Evolutionary conservation across 495 filamentous ascomycete genomes (phyloP).

Genomic region (Podospora tetraspora): DNA sequence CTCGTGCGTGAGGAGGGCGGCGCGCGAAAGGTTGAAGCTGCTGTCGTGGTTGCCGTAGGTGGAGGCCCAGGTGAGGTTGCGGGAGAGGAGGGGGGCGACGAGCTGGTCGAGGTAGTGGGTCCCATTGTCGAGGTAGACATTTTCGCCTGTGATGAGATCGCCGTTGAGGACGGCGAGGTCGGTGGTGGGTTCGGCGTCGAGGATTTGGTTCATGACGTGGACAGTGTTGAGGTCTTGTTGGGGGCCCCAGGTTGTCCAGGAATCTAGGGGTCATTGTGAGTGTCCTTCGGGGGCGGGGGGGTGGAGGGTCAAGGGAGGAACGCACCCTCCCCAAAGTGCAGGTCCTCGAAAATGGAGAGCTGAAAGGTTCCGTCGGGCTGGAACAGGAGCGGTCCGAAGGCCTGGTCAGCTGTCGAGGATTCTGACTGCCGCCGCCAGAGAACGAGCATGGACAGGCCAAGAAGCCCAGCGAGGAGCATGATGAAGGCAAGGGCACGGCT

Average conservation of each 20-base stretch:
- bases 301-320: neutral
- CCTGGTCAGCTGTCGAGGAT: neutral
- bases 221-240: constrained; percentile 56
- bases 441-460: neutral
- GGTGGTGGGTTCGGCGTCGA: constrained; percentile 48
- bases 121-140: constrained; percentile 53
- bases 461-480: neutral
- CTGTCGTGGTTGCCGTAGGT: constrained; percentile 75
- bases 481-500: neutral
- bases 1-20: constrained; percentile 52
- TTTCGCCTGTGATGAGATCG: constrained; percentile 68
- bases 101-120: constrained; percentile 56
- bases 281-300: neutral
- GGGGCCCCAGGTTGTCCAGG: constrained; percentile 52
- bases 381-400: constrained; percentile 34
- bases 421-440: neutral
- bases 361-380: constrained; percentile 37
- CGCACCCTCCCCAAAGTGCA: constrained; percentile 65
- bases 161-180: constrained; percentile 68
- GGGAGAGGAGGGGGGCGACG: constrained; percentile 49
- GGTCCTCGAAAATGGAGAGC: constrained; percentile 58
- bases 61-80: constrained; percentile 55
- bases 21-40: constrained; percentile 52
- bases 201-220: constrained; percentile 54
- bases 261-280: constrained; percentile 24